These are phyloP conservation scores for Solanum arcanum DNA, from an alignment of 257 asterid species.

Conservation along the genomic window DNA sequence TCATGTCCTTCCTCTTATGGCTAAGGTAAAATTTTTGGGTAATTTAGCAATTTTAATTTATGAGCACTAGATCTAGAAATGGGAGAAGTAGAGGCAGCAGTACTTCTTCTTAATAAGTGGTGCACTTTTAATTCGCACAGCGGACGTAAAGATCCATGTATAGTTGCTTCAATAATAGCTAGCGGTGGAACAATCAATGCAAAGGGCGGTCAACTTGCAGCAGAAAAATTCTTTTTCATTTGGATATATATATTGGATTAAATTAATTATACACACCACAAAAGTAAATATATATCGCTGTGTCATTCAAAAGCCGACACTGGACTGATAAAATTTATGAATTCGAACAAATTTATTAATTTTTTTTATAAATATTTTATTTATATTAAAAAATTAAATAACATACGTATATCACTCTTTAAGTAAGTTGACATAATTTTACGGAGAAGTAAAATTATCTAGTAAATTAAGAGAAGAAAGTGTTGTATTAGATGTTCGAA, in stretches of 20 bases:
- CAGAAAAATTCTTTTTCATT: not conserved
- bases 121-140: not conserved
- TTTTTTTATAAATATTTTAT: no score
- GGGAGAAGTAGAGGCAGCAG: not conserved
- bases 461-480: not conserved
- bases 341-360: rapidly evolving
- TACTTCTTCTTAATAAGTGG: not conserved
- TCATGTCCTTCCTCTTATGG: not conserved
- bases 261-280: no score
- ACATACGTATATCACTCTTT: no score
- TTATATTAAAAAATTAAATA: no score
- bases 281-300: no score
- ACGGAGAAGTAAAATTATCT: not conserved
- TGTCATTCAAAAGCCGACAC: no score
- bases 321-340: rapidly evolving
- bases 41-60: not conserved
- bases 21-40: not conserved
- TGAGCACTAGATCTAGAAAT: not conserved
- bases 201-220: not conserved
- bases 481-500: not conserved
- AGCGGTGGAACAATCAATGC: not conserved
- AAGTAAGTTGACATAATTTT: no score
- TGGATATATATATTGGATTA: no score
- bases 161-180: not conserved
- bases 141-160: not conserved